Conservation (phyloP, 169 alveolate genomes). For the Plasmodium malariae region DNA sequence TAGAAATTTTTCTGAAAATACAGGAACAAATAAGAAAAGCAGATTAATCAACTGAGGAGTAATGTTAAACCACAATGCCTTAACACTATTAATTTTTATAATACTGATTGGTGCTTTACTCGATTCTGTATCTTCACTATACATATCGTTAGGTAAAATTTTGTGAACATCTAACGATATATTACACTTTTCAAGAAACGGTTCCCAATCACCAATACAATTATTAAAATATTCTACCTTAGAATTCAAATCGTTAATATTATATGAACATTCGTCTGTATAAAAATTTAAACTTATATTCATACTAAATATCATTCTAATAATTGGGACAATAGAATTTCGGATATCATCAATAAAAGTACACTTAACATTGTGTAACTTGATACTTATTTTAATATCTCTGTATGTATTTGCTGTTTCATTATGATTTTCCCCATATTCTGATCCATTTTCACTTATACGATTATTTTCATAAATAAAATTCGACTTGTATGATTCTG, state of each 20-base stretch:
- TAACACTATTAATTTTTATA: conserved; percentile 81
- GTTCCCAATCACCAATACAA: conserved; percentile 89
- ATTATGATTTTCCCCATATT: conserved; percentile 4
- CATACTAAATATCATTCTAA: conserved; percentile 80
- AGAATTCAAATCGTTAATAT: conserved; percentile 72
- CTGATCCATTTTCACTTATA: conserved; percentile 9
- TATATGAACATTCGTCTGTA: conserved; percentile 61
- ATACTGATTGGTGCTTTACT: conserved; percentile 83
- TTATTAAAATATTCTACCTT: conserved; percentile 85
- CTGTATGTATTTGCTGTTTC: conserved; percentile 51
- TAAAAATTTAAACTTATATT: conserved; percentile 37
- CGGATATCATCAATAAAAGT: conserved; percentile 87
- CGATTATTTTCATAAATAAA: background rate
- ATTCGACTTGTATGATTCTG: conserved; percentile 19
- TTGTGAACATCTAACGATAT: conserved; percentile 58
- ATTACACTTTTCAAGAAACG: conserved; percentile 84
- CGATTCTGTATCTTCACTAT: conserved; percentile 84
- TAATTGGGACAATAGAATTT: conserved; percentile 86
- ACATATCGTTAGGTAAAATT: conserved; percentile 55
- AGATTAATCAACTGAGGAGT: conserved; percentile 89
- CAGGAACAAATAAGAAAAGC: conserved; percentile 86
- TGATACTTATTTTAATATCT: conserved; percentile 79
- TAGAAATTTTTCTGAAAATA: conserved; percentile 79
- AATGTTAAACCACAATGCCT: conserved; percentile 86
- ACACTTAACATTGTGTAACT: conserved; percentile 84